Base-by-base conservation (phyloP, 2,329 filamentous ascomycete genomes). In the Leptographium flavum region DNA sequence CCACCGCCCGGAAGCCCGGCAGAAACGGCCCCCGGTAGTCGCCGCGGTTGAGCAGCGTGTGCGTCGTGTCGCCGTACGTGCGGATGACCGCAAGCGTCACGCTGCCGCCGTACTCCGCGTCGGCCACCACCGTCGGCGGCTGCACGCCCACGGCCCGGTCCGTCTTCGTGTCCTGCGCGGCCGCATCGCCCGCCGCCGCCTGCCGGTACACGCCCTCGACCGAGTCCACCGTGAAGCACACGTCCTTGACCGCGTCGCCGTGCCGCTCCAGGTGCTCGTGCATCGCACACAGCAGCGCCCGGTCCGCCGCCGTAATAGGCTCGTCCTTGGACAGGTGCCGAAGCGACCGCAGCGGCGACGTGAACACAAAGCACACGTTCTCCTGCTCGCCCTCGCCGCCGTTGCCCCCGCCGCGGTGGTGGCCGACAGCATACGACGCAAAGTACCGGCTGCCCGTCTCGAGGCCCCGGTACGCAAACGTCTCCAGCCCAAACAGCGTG, bases 21-120 rank as follows among this genome's bases (percentile, higher is more conserved):
- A 95, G 70, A 67, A 96, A 96, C 19, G 71, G 61, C 0, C 88
- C 88, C 0, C 61, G 64, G 64, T 94, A 95, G 36, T 67, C 61
- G 39, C 63, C 61, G 38, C 86, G 79, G 54, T 84, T 79, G 61
- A 96, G 79, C 47, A 96, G 75, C 0, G 90, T 94, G 65, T 96
- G 90, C 1, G 87, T 94, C 13, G 90, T 95, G 65, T 96, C 86
- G 53, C 90, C 90, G 59, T 95, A 96, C 5, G 90, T 95, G 63
- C 77, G 75, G 59, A 96, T 90, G 10, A 84, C 82, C 32, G 87
- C 90, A 21, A 79, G 76, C 46, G 74, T 73, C 43, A 94, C 76
- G 45, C 72, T 68, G 30, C 87, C 86, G 28, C 86, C 86, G 54
- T 73, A 59, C 48, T 79, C 62, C 49, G 79, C 68, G 58, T 84